phyloP scores from a whole-genome alignment of 768 basidiomycete genomes.

The Filobasidium wieringae region DNA sequence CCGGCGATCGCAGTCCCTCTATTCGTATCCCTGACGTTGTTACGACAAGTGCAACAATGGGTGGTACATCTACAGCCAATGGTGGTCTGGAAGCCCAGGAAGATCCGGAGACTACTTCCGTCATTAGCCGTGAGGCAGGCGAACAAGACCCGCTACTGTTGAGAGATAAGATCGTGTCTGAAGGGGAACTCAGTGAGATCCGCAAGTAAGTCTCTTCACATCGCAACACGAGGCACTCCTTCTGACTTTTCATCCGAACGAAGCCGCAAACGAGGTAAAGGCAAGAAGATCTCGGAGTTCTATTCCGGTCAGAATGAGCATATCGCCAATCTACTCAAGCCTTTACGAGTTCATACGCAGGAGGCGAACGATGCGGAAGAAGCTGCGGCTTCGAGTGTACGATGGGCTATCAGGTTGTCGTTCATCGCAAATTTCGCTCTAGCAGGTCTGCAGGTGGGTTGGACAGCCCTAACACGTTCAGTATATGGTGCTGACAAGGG shows the following conservation, averaged over 20 bases:
- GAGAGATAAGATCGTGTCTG: conserved; percentile 26
- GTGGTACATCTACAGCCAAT: neutral
- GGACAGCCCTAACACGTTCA: neutral
- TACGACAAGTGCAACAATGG: neutral
- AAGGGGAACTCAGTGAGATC: conserved; percentile 26
- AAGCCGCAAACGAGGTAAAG: conserved; percentile 23
- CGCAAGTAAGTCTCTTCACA: conserved; percentile 22
- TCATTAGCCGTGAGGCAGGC: conserved; percentile 26
- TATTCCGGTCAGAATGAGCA: conserved; percentile 49
- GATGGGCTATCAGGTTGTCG: conserved; percentile 75
- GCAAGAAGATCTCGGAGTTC: conserved; percentile 34
- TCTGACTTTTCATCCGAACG: neutral
- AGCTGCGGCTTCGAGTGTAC: conserved; percentile 53
- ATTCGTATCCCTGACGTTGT: neutral
- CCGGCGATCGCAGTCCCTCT: neutral
- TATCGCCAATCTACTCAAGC: conserved; percentile 73
- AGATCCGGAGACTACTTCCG: neutral
- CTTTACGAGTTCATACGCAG: conserved; percentile 76
- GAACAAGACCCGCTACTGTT: conserved; percentile 34
- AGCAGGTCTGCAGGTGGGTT: conserved; percentile 56
- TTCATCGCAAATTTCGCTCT: conserved; percentile 64
- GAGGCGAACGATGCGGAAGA: conserved; percentile 65
- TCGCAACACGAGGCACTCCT: neutral
- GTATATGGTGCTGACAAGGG: no score
- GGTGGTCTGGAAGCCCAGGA: conserved; percentile 5